Percentiles rank a stretch among this genome's conserved stretches.
Evolutionary conservation across 306 rosid species (phyloP).

Genomic region (Senna siamea): DNA sequence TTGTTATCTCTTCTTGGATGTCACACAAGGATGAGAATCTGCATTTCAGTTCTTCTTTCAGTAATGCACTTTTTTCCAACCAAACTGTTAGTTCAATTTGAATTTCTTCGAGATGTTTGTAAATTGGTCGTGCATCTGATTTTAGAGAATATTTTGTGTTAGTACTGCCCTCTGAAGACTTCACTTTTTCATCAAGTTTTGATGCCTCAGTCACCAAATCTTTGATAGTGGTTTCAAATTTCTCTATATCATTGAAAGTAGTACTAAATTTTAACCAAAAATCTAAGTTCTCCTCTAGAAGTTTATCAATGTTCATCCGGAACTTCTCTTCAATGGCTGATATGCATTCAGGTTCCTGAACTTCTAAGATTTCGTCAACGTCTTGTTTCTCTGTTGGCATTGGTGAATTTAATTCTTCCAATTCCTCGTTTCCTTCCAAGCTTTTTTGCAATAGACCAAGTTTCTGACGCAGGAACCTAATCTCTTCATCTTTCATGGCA

Average conservation of each 20-base stretch:
- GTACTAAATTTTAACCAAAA: slow-evolving; percentile 83
- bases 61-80: slow-evolving; percentile 52
- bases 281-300: slow-evolving; percentile 77
- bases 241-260: slow-evolving; percentile 63
- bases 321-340: slow-evolving; percentile 69
- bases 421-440: slow-evolving; percentile 47
- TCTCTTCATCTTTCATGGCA: slow-evolving; percentile 77
- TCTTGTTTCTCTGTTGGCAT: neutral
- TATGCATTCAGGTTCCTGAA: slow-evolving; percentile 8
- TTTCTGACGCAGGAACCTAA: slow-evolving; percentile 68
- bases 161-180: slow-evolving; percentile 53
- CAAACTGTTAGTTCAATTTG: slow-evolving; percentile 70
- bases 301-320: slow-evolving; percentile 66
- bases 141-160: slow-evolving; percentile 49
- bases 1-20: slow-evolving; percentile 76
- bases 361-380: slow-evolving; percentile 5
- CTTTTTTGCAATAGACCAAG: slow-evolving; percentile 58
- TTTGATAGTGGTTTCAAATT: slow-evolving; percentile 56
- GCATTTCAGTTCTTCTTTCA: slow-evolving; percentile 70
- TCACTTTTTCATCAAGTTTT: slow-evolving; percentile 54
- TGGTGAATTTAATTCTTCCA: slow-evolving; percentile 34
- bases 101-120: slow-evolving; percentile 74
- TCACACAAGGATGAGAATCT: slow-evolving; percentile 76
- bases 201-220: slow-evolving; percentile 59
- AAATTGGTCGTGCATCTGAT: slow-evolving; percentile 78